Percentiles rank a stretch among this genome's conserved stretches.
Conservation (phyloP, 2,329 filamentous ascomycete genomes). For the Metarhizium humberi region DNA sequence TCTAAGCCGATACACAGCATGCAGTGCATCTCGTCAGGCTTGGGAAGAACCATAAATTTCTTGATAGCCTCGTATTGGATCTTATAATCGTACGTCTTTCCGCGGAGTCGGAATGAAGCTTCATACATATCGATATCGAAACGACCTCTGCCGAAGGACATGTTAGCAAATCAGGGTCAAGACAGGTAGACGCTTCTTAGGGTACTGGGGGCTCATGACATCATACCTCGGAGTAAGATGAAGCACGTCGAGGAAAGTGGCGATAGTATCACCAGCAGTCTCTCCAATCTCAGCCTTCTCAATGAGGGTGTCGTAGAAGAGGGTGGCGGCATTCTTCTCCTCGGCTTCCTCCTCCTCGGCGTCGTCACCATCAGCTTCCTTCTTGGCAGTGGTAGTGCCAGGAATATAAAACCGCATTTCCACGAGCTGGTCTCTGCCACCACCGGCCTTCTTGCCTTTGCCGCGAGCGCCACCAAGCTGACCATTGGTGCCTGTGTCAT, state of each 20-base stretch:
- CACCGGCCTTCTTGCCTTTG: slow-evolving; percentile 81
- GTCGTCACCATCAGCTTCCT: slow-evolving; percentile 59
- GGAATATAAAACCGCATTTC: slow-evolving; percentile 99
- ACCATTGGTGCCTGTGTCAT: slow-evolving; percentile 65
- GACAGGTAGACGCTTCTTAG: not conserved
- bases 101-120: slow-evolving; percentile 87
- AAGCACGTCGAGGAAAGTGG: slow-evolving; percentile 91
- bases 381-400: slow-evolving; percentile 70
- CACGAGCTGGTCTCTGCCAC: slow-evolving; percentile 83
- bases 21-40: slow-evolving; percentile 95
- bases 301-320: slow-evolving; percentile 98
- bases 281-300: slow-evolving; percentile 99
- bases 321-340: slow-evolving; percentile 87
- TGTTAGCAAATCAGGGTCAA: not conserved
- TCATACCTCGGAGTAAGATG: slow-evolving; percentile 84
- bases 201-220: slow-evolving; percentile 7
- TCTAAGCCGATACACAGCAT: slow-evolving; percentile 93
- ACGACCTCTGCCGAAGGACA: slow-evolving; percentile 59
- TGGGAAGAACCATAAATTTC: slow-evolving; percentile 97
- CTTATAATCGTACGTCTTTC: slow-evolving; percentile 99
- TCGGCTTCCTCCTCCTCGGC: slow-evolving; percentile 46
- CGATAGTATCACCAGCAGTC: slow-evolving; percentile 95
- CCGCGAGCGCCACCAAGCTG: slow-evolving; percentile 62
- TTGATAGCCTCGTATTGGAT: slow-evolving; percentile 97
- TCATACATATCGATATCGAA: slow-evolving; percentile 99